phyloP scores from a whole-genome alignment of 2,329 filamentous ascomycete genomes.

The Teratosphaeria epicoccoides region DNA sequence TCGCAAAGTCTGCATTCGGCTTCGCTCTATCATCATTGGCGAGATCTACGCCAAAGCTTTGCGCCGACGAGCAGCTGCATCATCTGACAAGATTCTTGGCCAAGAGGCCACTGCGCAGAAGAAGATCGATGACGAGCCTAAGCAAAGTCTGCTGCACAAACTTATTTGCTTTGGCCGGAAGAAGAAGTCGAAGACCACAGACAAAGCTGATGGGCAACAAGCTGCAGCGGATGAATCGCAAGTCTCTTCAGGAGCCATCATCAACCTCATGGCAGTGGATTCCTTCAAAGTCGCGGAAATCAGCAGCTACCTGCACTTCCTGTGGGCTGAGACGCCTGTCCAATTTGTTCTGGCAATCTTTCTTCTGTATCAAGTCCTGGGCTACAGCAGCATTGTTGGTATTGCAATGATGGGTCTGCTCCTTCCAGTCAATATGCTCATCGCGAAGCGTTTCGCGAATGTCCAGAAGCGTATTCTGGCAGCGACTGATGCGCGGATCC shows the following conservation, averaged over 20 bases:
- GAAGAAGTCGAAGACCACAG: constrained; percentile 42
- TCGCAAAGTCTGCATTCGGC: constrained; percentile 82
- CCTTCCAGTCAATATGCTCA: constrained; percentile 78
- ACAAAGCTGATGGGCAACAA: constrained; percentile 27
- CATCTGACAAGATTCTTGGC: constrained; percentile 62
- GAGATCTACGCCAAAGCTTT: constrained; percentile 96
- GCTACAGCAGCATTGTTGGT: constrained; percentile 85
- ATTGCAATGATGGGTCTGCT: constrained; percentile 83
- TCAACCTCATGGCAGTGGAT: constrained; percentile 98
- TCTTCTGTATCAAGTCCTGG: constrained; percentile 81
- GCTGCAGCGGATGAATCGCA: constrained; percentile 45
- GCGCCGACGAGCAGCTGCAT: constrained; percentile 68
- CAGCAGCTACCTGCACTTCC: constrained; percentile 87
- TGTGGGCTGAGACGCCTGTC: constrained; percentile 84
- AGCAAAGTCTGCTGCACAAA: constrained; percentile 34
- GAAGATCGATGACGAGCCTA: constrained; percentile 34
- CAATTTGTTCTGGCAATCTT: constrained; percentile 72
- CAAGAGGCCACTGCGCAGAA: constrained; percentile 30
- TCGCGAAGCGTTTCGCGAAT: constrained; percentile 73
- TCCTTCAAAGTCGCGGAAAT: constrained; percentile 97
- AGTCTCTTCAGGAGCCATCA: constrained; percentile 93
- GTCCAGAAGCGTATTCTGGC: constrained; percentile 87
- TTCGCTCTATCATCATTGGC: constrained; percentile 89
- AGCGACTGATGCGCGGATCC: constrained; percentile 89
- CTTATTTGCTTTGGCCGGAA: constrained; percentile 49